These are phyloP conservation scores for Arabidopsis hybrid DNA, from an alignment of 441 rosid genomes.

Conservation along the genomic window DNA sequence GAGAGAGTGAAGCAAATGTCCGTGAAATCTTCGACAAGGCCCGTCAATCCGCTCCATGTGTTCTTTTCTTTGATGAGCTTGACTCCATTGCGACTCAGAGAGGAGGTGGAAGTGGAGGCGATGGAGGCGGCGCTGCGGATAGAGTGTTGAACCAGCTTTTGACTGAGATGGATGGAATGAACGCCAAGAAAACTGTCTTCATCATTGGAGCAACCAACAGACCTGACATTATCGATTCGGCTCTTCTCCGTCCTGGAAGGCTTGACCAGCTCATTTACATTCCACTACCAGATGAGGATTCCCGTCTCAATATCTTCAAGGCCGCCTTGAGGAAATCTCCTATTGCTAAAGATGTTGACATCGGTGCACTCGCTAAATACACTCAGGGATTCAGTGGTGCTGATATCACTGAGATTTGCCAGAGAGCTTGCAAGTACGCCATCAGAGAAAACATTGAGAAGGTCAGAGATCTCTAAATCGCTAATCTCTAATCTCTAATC, in stretches of 20 bases:
- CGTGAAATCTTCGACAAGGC: constrained; percentile 72
- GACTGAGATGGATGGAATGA: constrained; percentile 72
- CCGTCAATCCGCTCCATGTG: constrained; percentile 68
- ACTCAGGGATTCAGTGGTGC: constrained; percentile 70
- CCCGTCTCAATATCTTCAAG: constrained; percentile 64
- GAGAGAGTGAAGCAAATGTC: constrained; percentile 70
- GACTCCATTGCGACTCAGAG: constrained; percentile 74
- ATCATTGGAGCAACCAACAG: constrained; percentile 69
- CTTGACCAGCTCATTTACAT: constrained; percentile 68
- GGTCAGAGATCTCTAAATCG: constrained; percentile 42
- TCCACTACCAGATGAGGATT: constrained; percentile 67
- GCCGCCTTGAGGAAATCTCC: constrained; percentile 64
- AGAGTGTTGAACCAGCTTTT: constrained; percentile 68
- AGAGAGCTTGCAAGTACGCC: constrained; percentile 67
- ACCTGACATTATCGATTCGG: constrained; percentile 64
- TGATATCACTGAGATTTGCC: constrained; percentile 67
- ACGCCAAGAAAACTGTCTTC: constrained; percentile 65
- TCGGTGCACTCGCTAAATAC: constrained; percentile 56
- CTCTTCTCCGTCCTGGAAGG: constrained; percentile 70
- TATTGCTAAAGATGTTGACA: constrained; percentile 55
- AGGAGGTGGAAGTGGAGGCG: constrained; percentile 58
- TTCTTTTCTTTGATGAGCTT: constrained; percentile 69
- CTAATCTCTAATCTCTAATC: background rate
- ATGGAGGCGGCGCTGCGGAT: constrained; percentile 74
- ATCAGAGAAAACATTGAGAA: constrained; percentile 67